Conservation (phyloP, 345 rosid species). For the Rhodamnia rubescens region DNA sequence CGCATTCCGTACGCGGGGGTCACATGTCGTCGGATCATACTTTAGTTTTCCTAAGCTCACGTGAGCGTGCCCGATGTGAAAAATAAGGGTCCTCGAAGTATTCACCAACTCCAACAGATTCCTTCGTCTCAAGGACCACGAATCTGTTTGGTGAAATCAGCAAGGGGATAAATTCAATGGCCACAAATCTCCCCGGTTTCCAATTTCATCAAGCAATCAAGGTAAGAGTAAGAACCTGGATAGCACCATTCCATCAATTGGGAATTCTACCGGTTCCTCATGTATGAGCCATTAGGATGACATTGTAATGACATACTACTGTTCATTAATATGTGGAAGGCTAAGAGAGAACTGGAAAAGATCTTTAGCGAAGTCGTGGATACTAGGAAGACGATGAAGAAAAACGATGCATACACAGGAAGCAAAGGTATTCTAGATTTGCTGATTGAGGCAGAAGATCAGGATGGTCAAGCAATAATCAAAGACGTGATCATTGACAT, state of each 20-base stretch:
- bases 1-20: too few relatives aligned
- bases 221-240: slow-evolving; percentile 6
- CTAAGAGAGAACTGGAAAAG: slow-evolving; percentile 29
- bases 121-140: slow-evolving; percentile 15
- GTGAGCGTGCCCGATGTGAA: too few relatives aligned
- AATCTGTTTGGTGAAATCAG: slow-evolving; percentile 11
- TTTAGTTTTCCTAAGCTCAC: too few relatives aligned
- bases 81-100: too few relatives aligned
- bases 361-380: slow-evolving; percentile 22
- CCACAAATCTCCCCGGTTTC: slow-evolving; percentile 45
- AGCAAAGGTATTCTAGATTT: slow-evolving; percentile 27
- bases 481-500: slow-evolving; percentile 23
- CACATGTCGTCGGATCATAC: too few relatives aligned
- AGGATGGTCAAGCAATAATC: slow-evolving; percentile 14
- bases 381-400: slow-evolving; percentile 3
- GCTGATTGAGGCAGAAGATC: slow-evolving; percentile 16
- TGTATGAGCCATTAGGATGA: neutral
- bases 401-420: neutral
- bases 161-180: slow-evolving; percentile 39
- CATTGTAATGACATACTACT: neutral
- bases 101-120: neutral
- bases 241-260: neutral
- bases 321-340: slow-evolving; percentile 5
- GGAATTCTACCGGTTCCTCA: neutral
- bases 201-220: slow-evolving; percentile 42